A percentile compares a stretch with the other conserved stretches of the same genome.
phyloP scores from a whole-genome alignment of 2,329 filamentous ascomycete species.

The Rutstroemia sp. region DNA sequence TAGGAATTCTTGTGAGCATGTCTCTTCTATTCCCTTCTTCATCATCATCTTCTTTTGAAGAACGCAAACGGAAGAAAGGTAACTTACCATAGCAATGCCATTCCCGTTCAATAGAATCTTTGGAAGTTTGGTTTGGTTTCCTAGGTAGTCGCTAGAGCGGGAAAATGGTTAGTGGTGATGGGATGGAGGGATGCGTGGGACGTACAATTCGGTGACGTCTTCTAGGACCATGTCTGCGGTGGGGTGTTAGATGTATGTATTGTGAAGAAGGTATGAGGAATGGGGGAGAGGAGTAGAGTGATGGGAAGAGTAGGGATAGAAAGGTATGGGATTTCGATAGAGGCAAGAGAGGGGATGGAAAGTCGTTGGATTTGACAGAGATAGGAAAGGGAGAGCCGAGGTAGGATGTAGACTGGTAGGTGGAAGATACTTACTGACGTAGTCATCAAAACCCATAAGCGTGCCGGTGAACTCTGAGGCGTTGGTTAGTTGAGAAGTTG shows the following conservation, averaged over 20 bases:
- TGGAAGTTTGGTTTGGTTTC: constrained; percentile 77
- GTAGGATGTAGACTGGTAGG: not conserved
- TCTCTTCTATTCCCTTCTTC: not conserved
- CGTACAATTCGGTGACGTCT: constrained; percentile 93
- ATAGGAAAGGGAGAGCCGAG: not conserved
- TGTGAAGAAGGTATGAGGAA: no score
- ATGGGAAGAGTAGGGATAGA: no score
- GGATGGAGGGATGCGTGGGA: not conserved
- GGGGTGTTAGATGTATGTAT: constrained; percentile 15
- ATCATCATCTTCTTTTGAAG: no score
- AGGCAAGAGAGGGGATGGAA: no score
- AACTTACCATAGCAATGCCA: constrained; percentile 91
- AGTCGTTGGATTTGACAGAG: not conserved
- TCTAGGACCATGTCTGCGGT: constrained; percentile 89
- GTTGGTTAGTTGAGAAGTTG: not conserved
- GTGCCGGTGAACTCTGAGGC: constrained; percentile 85
- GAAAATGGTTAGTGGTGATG: no score
- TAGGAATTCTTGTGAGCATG: constrained; percentile 4
- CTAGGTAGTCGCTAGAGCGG: constrained; percentile 79
- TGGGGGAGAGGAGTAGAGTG: no score
- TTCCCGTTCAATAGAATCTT: constrained; percentile 97
- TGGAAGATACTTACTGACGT: constrained; percentile 76
- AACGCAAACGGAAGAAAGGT: not conserved
- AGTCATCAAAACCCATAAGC: constrained; percentile 94
- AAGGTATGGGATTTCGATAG: no score